Evolutionary conservation across 139 green algal species (phyloP), one percentile per base, ranked within the genome.

Genomic region (Monoraphidium neglectum): DNA sequence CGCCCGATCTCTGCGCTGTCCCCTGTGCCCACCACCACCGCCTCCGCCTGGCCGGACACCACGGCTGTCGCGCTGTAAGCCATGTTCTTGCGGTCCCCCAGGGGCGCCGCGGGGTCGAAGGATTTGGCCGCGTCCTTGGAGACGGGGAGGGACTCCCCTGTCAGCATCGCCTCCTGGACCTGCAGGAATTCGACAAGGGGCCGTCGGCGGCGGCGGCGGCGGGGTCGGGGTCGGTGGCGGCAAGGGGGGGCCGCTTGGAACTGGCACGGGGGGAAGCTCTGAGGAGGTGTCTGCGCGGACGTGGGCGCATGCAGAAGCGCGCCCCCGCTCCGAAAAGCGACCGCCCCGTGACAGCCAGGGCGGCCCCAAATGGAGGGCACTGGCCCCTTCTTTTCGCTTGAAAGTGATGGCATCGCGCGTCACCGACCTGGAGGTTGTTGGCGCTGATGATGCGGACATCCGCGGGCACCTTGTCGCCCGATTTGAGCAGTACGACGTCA

Each of bases 61-160:
- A 91, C 81, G 16, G 68, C 77, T 4, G 78, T 87, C 16, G 86
- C 78, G 1, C 37, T 80, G 68, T 82, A 91, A 2, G 68, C 71
- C 76, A 91, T 67, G 79, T 81, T 85, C 59, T 82, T 79, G 70
- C 82, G 76, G 68, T 88, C 75, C 18, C 82, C 78, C 70, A 51
- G 43, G 43, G 43, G 43, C 12, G 43, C 43, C 8, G 8, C 8
- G 43, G 8, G 43, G 8, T 51, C 43, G 43, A 51, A 51, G 43
- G 43, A 21, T 51, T 51, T 51, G 8, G 10, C 6, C 43, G 30
- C 28, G 59, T 76, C 74, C 80, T 95, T 95, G 77, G 79, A 77
- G 57, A 94, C 77, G 18, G 90, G 84, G 26, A 90, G 78, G 37
- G 87, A 93, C 83, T 96, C 91, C 15, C 91, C 91, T 6, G 91